Evolutionary conservation across 2,329 filamentous ascomycete genomes (phyloP).

Genomic region (Colletotrichum brevisporum): DNA sequence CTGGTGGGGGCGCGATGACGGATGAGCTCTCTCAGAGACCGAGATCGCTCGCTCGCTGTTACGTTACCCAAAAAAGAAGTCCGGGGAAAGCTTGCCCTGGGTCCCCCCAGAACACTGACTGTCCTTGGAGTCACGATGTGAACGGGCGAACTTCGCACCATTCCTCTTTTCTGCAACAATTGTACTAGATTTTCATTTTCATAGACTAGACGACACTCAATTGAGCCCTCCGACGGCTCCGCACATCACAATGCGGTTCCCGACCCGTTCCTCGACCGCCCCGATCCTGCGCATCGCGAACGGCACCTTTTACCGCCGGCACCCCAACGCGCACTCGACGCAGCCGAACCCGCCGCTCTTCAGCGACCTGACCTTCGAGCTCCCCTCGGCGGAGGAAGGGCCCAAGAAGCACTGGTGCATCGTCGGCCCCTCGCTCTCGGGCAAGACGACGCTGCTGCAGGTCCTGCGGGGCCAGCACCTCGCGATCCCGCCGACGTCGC

Average conservation of each 20-base stretch:
- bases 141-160: background rate
- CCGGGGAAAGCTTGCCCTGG: conserved; percentile 28
- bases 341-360: conserved; percentile 81
- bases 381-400: conserved; percentile 68
- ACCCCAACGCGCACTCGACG: conserved; percentile 67
- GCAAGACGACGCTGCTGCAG: conserved; percentile 87
- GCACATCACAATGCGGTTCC: conserved; percentile 23
- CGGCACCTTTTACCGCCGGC: conserved; percentile 86
- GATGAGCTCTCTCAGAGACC: conserved; percentile 26
- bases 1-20: conserved; percentile 28
- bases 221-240: background rate
- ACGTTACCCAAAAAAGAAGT: conserved; percentile 31
- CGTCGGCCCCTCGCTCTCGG: conserved; percentile 82
- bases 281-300: conserved; percentile 81
- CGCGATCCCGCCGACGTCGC: conserved; percentile 80
- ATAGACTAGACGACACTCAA: background rate
- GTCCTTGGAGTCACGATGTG: background rate
- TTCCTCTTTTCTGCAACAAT: background rate
- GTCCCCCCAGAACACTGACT: no score
- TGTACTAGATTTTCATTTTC: no score
- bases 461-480: conserved; percentile 82
- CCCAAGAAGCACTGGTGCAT: conserved; percentile 82
- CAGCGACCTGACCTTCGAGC: conserved; percentile 75
- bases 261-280: conserved; percentile 44
- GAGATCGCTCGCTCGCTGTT: conserved; percentile 34